Evolutionary conservation across 179 eudicot genomes (phyloP).

Genomic region (Spergularia azorica): DNA sequence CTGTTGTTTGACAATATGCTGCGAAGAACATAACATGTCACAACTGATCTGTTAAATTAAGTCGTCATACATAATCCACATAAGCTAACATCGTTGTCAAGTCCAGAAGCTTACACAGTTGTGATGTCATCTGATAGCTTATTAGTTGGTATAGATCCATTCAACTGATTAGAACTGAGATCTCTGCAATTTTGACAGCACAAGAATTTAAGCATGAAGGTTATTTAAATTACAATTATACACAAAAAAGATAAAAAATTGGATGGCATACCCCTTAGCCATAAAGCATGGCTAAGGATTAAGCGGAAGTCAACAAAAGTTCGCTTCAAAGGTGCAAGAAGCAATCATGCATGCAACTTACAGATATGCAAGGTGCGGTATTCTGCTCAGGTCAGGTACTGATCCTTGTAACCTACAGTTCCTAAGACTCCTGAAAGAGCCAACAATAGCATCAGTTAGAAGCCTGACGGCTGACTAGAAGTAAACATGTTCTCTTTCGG

Average conservation of each 20-base stretch:
- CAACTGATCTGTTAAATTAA: background rate
- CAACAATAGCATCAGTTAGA: background rate
- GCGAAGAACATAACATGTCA: conserved; percentile 1
- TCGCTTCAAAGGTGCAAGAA: background rate
- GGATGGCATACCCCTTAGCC: conserved; percentile 1
- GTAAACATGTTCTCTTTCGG: background rate
- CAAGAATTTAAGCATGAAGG: conserved; percentile 6
- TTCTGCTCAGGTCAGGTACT: conserved; percentile 70
- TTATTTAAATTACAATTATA: too few relatives aligned
- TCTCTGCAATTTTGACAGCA: conserved; percentile 31
- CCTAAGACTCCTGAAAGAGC: conserved; percentile 68
- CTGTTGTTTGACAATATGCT: conserved; percentile 37
- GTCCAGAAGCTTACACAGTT: conserved; percentile 30
- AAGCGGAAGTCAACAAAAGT: background rate
- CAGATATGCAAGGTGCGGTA: conserved; percentile 67
- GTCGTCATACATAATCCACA: background rate
- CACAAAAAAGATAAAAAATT: conserved; percentile 18
- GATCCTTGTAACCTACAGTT: conserved; percentile 75
- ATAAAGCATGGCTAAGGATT: background rate
- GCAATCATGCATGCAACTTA: conserved; percentile 38
- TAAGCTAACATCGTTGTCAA: background rate
- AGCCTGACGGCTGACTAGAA: background rate
- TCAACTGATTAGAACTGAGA: conserved; percentile 37
- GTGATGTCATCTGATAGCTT: conserved; percentile 35
- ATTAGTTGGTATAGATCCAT: conserved; percentile 29